Conservation (phyloP, 768 basidiomycete genomes). For the Tylopilus sp. region DNA sequence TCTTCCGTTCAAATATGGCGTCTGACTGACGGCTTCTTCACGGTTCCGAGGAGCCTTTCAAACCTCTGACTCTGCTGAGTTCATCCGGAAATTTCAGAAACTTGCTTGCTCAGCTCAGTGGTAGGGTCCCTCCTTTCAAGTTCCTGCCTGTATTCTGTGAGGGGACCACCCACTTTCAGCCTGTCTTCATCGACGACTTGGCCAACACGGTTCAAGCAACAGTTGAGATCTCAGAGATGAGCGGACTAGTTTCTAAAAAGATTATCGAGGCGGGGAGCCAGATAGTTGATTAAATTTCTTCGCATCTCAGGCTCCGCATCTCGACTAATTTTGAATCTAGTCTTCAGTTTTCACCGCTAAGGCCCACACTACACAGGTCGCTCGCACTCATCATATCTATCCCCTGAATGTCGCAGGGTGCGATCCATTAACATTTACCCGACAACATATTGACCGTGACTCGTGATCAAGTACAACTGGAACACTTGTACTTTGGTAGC, state of each 20-base stretch:
- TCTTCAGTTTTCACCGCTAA: slow-evolving; percentile 61
- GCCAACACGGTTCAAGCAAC: slow-evolving; percentile 58
- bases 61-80: background rate
- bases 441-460: slow-evolving; percentile 66
- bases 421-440: slow-evolving; percentile 61
- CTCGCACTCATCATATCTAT: slow-evolving; percentile 56
- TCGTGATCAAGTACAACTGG: slow-evolving; percentile 63
- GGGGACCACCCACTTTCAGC: slow-evolving; percentile 65
- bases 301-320: slow-evolving; percentile 34
- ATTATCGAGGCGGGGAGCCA: slow-evolving; percentile 49
- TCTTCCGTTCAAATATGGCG: slow-evolving; percentile 68
- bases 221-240: slow-evolving; percentile 39
- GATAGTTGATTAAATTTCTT: slow-evolving; percentile 40
- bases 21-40: slow-evolving; percentile 83
- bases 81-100: slow-evolving; percentile 36
- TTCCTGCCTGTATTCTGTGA: slow-evolving; percentile 79
- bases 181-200: slow-evolving; percentile 70
- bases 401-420: slow-evolving; percentile 64
- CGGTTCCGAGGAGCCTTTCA: slow-evolving; percentile 45
- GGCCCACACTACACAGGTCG: slow-evolving; percentile 49
- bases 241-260: slow-evolving; percentile 37
- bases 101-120: slow-evolving; percentile 64
- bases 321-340: slow-evolving; percentile 26
- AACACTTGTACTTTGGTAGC: no score
- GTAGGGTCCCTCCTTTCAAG: slow-evolving; percentile 57